phyloP scores from a whole-genome alignment of 2,329 filamentous ascomycete species.

The Trichoderma sp. region DNA sequence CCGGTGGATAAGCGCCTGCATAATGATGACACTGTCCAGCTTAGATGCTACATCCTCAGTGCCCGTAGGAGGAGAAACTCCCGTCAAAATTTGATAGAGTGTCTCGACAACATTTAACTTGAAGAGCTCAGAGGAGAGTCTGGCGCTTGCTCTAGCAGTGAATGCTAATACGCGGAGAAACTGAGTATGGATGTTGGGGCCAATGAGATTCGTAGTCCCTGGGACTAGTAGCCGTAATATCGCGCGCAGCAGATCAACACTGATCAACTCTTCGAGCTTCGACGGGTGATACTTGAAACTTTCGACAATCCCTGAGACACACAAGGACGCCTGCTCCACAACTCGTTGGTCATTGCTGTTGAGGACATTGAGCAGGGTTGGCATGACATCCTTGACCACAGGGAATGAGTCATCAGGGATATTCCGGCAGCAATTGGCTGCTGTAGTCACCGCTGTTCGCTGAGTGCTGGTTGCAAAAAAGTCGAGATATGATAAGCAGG shows the following conservation, averaged over 20 bases:
- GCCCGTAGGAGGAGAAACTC: conserved; percentile 84
- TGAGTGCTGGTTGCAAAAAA: conserved; percentile 98
- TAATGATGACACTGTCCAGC: conserved; percentile 94
- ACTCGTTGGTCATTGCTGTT: conserved; percentile 93
- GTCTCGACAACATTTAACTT: conserved; percentile 98
- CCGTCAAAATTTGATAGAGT: conserved; percentile 93
- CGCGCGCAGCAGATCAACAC: conserved; percentile 79
- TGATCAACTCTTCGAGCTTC: conserved; percentile 91
- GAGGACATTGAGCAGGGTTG: conserved; percentile 85
- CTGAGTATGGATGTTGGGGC: conserved; percentile 91
- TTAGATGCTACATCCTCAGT: conserved; percentile 78
- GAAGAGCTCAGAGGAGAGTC: conserved; percentile 83
- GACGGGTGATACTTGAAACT: conserved; percentile 88
- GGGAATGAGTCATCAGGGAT: conserved; percentile 92
- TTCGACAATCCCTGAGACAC: conserved; percentile 93
- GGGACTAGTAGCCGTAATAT: conserved; percentile 86
- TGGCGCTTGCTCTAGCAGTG: conserved; percentile 84
- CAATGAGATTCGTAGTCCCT: conserved; percentile 93
- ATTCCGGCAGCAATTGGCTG: conserved; percentile 96
- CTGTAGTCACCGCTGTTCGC: conserved; percentile 92
- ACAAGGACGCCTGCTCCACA: conserved; percentile 93
- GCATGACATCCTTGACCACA: conserved; percentile 94
- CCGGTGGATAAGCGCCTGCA: conserved; percentile 96
- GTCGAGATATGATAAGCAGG: conserved; percentile 93
- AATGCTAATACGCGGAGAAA: conserved; percentile 91